Evolutionary conservation across 1,284 basidiomycete species (phyloP).

Genomic region (Stygiomarasmius scandens): DNA sequence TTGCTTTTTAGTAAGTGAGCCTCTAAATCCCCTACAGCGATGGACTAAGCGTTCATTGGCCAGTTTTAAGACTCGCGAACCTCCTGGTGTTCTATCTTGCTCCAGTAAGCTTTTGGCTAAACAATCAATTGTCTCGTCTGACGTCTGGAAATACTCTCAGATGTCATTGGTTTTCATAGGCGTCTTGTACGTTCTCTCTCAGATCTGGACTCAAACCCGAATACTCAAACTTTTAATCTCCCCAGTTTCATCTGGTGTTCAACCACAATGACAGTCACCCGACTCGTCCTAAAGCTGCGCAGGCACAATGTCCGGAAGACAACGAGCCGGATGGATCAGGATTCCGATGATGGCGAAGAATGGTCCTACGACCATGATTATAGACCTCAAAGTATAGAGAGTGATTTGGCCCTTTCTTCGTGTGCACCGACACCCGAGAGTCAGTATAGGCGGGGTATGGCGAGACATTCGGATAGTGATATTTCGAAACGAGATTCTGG

Average conservation of each 20-base stretch:
- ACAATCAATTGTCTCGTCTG: not conserved
- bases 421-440: no score
- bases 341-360: not conserved
- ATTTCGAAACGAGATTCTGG: no score
- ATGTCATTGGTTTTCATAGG: conserved; percentile 1
- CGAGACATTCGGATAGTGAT: no score
- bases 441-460: no score
- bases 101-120: not conserved
- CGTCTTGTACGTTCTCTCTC: conserved; percentile 1
- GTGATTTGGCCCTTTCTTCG: no score
- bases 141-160: not conserved
- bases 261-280: conserved; percentile 1
- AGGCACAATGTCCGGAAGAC: not conserved
- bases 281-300: not conserved
- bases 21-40: no score
- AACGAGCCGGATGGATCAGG: not conserved
- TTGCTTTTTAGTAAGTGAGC: not conserved
- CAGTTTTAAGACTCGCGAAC: not conserved
- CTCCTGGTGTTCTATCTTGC: not conserved
- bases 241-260: conserved; percentile 5
- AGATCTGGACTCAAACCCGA: not conserved
- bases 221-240: not conserved
- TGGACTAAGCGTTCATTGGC: no score
- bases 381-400: no score
- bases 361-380: no score